Evolutionary conservation across 108 stramenopile genomes (phyloP).

Genomic region (Nannochloropsis granulata): DNA sequence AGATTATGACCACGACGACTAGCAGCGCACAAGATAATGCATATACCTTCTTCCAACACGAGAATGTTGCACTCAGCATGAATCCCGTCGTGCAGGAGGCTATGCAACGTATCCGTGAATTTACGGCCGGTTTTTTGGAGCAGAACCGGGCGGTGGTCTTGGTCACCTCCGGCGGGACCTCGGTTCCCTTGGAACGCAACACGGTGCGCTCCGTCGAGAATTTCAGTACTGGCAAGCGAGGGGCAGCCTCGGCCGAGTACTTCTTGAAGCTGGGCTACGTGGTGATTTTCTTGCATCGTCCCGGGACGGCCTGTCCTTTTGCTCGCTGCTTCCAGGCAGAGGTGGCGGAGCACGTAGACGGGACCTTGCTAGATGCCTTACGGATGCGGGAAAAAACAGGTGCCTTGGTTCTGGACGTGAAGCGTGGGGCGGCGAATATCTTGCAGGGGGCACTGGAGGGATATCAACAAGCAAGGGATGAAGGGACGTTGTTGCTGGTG

Average conservation of each 20-base stretch:
- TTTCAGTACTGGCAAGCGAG: constrained; percentile 79
- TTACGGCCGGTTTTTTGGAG: neutral
- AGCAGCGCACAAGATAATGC: too few relatives aligned
- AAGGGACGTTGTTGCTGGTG: neutral
- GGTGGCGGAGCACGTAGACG: constrained; percentile 24
- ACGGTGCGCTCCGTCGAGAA: constrained; percentile 81
- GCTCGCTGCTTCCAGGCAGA: constrained; percentile 47
- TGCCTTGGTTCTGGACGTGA: neutral
- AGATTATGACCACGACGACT: too few relatives aligned
- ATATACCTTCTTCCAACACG: neutral
- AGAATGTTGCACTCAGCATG: neutral
- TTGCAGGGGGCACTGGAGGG: constrained; percentile 17
- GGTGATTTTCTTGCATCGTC: constrained; percentile 65
- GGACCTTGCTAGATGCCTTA: constrained; percentile 13
- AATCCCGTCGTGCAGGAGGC: neutral
- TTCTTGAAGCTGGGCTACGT: constrained; percentile 71
- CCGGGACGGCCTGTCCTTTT: constrained; percentile 53
- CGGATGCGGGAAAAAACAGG: neutral
- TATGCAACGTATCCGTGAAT: neutral
- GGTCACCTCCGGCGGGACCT: constrained; percentile 43
- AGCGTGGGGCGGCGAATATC: neutral
- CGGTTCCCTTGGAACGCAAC: constrained; percentile 58
- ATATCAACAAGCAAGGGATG: constrained; percentile 5
- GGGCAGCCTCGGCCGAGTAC: constrained; percentile 69
- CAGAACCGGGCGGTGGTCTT: constrained; percentile 24